A percentile compares a stretch with the other conserved stretches of the same genome.
These are phyloP conservation scores for Pichia occidentalis DNA, from an alignment of 805 yeast genomes.

Conservation along the genomic window DNA sequence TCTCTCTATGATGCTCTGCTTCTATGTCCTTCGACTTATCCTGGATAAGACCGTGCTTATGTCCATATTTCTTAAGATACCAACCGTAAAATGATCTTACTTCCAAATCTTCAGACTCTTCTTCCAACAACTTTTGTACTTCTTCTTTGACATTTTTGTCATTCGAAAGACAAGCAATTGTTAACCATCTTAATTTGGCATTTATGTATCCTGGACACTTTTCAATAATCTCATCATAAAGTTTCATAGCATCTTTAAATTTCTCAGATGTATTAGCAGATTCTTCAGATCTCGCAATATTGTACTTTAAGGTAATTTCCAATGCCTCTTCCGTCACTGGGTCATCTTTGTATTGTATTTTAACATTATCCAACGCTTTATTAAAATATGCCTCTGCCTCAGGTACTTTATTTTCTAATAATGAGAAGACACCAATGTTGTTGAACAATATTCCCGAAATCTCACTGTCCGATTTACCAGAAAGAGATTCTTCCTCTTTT, in stretches of 20 bases:
- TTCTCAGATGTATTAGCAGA: conserved; percentile 26
- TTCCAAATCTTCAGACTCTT: conserved; percentile 60
- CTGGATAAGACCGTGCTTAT: conserved; percentile 38
- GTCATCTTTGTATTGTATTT: conserved; percentile 14
- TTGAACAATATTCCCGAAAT: conserved; percentile 59
- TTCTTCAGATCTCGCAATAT: conserved; percentile 64
- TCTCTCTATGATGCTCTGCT: conserved; percentile 74
- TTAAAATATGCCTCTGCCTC: conserved; percentile 52
- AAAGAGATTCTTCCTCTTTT: conserved; percentile 41
- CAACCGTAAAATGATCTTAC: conserved; percentile 90
- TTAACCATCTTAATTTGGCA: conserved; percentile 67
- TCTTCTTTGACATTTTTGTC: conserved; percentile 46
- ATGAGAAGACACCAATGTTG: conserved; percentile 80
- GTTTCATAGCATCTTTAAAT: conserved; percentile 25
- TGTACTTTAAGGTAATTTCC: conserved; percentile 50
- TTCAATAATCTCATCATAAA: conserved; percentile 52
- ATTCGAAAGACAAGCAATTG: conserved; percentile 47
- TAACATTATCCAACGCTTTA: conserved; percentile 34
- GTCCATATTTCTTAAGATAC: conserved; percentile 62
- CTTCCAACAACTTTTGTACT: conserved; percentile 46
- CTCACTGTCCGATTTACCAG: conserved; percentile 36
- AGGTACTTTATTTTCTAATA: conserved; percentile 37
- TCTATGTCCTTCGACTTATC: conserved; percentile 53
- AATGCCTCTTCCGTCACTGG: conserved; percentile 23
- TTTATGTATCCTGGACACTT: conserved; percentile 64